Conservation (phyloP, 2,329 filamentous ascomycete species). For the Fusarium buxicola region DNA sequence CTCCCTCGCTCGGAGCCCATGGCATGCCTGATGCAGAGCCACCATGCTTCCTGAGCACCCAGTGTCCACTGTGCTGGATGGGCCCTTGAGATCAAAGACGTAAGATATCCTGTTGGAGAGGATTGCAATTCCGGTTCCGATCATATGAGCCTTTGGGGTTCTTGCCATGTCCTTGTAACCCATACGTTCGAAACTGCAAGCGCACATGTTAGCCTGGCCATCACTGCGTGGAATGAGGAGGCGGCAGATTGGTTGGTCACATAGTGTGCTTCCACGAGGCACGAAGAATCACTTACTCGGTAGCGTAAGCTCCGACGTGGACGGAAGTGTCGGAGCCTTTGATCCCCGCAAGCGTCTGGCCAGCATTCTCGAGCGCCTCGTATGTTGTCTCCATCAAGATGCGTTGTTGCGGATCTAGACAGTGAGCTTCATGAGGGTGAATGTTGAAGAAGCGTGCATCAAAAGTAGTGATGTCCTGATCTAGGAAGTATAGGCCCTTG, state of each 20-base stretch:
- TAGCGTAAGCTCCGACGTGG: constrained; percentile 46
- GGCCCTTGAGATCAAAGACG: constrained; percentile 53
- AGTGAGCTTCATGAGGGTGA: constrained; percentile 45
- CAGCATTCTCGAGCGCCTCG: constrained; percentile 51
- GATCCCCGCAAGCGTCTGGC: constrained; percentile 42
- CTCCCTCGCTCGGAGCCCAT: constrained; percentile 57
- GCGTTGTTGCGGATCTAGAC: constrained; percentile 51
- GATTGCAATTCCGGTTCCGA: constrained; percentile 46
- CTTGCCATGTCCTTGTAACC: constrained; percentile 27
- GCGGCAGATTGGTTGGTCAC: not conserved
- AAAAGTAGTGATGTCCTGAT: constrained; percentile 31
- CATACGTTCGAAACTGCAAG: constrained; percentile 21
- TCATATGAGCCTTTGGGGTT: constrained; percentile 44
- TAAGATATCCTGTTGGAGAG: constrained; percentile 53
- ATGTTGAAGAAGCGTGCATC: constrained; percentile 51
- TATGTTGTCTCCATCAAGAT: constrained; percentile 51
- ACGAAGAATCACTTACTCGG: constrained; percentile 14
- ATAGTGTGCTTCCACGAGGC: not conserved
- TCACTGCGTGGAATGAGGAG: not conserved
- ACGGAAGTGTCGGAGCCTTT: constrained; percentile 47
- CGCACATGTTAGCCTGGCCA: not conserved
- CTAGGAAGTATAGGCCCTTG: constrained; percentile 24
- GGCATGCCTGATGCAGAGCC: constrained; percentile 40
- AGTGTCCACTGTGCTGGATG: constrained; percentile 50
- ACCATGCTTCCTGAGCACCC: constrained; percentile 54